Evolutionary conservation across 345 rosid species (phyloP).

Genomic region (Eucalyptus sp.): DNA sequence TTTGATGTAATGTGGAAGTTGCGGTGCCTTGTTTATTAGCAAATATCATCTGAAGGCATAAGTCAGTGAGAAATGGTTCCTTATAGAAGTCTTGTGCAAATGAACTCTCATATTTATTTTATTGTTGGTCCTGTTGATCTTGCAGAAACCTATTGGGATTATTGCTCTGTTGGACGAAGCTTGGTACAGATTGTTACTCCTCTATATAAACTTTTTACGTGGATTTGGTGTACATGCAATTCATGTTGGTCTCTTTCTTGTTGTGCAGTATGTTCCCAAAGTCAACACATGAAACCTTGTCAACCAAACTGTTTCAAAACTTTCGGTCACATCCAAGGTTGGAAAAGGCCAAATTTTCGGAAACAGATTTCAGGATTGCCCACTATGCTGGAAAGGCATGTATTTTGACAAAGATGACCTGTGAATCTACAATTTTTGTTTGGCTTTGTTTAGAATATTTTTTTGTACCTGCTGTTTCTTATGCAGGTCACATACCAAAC

Average conservation of each 20-base stretch:
- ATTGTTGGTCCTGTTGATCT: neutral
- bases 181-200: constrained; percentile 40
- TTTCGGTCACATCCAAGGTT: constrained; percentile 48
- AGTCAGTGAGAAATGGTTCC: neutral
- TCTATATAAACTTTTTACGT: neutral
- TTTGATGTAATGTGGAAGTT: neutral
- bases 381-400: constrained; percentile 99
- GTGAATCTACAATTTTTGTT: neutral
- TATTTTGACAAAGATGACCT: neutral
- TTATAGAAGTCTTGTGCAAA: neutral
- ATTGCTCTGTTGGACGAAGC: constrained; percentile 98
- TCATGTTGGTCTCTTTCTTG: constrained; percentile 43
- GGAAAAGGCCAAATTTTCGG: constrained; percentile 89
- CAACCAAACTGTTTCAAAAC: constrained; percentile 84
- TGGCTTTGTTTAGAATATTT: neutral
- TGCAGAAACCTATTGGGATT: constrained; percentile 98
- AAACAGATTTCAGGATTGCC: constrained; percentile 80
- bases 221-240: constrained; percentile 5
- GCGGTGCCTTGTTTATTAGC: neutral
- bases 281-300: constrained; percentile 82
- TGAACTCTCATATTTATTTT: neutral
- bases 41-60: neutral
- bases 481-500: constrained; percentile 90
- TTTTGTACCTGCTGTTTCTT: neutral
- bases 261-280: constrained; percentile 93